Percentiles rank a stretch among this genome's conserved stretches.
These are phyloP conservation scores for Herpetomonas muscarum DNA, from an alignment of 208 protist species.

Conservation along the genomic window DNA sequence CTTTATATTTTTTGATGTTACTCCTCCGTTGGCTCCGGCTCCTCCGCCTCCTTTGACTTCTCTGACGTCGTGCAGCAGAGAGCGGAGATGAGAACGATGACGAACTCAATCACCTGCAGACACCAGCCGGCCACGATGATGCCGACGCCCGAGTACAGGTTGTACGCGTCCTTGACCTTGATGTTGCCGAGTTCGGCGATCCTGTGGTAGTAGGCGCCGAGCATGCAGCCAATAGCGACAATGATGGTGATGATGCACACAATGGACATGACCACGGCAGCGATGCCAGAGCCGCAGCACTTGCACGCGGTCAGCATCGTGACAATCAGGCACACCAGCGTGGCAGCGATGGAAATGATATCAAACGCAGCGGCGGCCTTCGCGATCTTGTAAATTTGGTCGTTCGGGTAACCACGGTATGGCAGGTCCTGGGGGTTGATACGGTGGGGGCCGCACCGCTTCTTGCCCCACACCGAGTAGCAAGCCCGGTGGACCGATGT, in stretches of 20 bases:
- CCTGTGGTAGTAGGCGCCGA: slow-evolving; percentile 13
- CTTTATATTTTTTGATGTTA: background rate
- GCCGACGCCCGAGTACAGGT: slow-evolving; percentile 8
- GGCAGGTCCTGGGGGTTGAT: background rate
- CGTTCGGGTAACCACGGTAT: slow-evolving; percentile 8
- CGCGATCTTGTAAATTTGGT: slow-evolving; percentile 3
- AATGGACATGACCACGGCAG: slow-evolving; percentile 4
- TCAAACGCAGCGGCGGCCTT: slow-evolving; percentile 14
- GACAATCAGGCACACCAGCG: slow-evolving; percentile 9
- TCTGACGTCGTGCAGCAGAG: slow-evolving; percentile 8
- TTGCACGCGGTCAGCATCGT: slow-evolving; percentile 7
- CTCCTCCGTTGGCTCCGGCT: background rate
- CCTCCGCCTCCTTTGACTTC: background rate
- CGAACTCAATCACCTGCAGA: slow-evolving; percentile 17
- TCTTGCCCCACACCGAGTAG: slow-evolving; percentile 13
- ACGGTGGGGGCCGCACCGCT: slow-evolving; percentile 16
- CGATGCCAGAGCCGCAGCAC: slow-evolving; percentile 6
- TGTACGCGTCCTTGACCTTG: slow-evolving; percentile 10
- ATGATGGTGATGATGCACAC: slow-evolving; percentile 14
- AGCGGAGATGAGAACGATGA: slow-evolving; percentile 21
- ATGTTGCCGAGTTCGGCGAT: background rate
- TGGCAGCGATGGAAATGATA: slow-evolving; percentile 5
- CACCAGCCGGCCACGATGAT: slow-evolving; percentile 17
- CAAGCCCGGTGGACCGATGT: background rate
- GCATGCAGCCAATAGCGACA: slow-evolving; percentile 18